These are phyloP conservation scores for Dysphania ambrosioides DNA, from an alignment of 148 eudicot genomes.

Conservation along the genomic window DNA sequence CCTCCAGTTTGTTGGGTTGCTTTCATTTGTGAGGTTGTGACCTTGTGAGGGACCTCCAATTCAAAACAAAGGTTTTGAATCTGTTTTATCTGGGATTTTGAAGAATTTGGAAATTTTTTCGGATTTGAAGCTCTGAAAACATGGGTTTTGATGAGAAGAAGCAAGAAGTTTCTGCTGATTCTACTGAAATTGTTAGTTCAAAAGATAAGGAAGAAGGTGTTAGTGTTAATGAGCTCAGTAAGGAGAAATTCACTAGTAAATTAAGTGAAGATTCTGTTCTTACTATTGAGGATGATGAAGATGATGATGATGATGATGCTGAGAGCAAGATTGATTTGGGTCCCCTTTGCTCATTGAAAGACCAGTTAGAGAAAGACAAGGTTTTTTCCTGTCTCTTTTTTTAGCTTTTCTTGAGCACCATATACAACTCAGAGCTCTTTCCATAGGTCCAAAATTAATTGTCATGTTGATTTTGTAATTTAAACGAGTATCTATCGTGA, in stretches of 20 bases:
- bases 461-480: neutral
- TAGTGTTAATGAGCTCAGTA: conserved; percentile 25
- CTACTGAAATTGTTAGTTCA: conserved; percentile 22
- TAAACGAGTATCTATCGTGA: neutral
- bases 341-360: conserved; percentile 71
- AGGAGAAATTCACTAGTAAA: conserved; percentile 40
- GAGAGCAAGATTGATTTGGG: conserved; percentile 62
- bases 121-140: conserved; percentile 31
- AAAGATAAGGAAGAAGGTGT: conserved; percentile 30
- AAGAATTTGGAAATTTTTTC: conserved; percentile 41
- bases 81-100: conserved; percentile 26
- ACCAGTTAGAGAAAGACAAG: conserved; percentile 83
- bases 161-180: conserved; percentile 23
- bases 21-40: neutral
- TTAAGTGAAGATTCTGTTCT: conserved; percentile 52
- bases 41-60: conserved; percentile 2
- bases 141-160: conserved; percentile 65
- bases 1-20: neutral
- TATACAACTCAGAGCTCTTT: too few species aligned
- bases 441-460: too few species aligned
- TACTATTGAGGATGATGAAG: conserved; percentile 42
- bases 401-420: neutral
- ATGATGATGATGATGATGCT: conserved; percentile 60
- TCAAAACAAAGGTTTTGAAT: neutral
- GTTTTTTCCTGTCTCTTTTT: conserved; percentile 31